Evolutionary conservation across 1,284 basidiomycete species (phyloP), one percentile per base, ranked within the genome.

Genomic region (Ganoderma sp.): DNA sequence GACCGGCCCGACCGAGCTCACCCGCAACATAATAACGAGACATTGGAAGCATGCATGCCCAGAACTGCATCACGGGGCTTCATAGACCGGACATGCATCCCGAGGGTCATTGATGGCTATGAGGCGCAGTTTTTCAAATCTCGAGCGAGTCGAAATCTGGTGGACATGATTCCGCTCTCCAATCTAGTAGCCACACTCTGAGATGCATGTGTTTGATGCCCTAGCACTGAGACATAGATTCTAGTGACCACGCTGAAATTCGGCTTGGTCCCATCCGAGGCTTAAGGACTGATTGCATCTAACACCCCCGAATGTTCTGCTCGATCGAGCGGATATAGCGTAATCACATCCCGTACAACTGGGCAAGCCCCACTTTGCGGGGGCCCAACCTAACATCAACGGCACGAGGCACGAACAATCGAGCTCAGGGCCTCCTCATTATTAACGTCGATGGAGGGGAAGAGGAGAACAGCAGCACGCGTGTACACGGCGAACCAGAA

Each of bases 401-500:
- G 17, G 52, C 52, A 54, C 28, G 52, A 56, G 52, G 52, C 17
- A 56, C 52, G 52, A 56, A 56, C 28, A 56, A 19, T 32, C 52
- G 52, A 28, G 28, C n/a, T 34, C 28, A 22, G 28, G n/a, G 7
- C 52, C 28, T 28, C 52, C 52, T 32, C 32, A 32, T 32, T 32
- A 32, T 32, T 39, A 10, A 39, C 10, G 6, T 39, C 7, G 17
- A 56, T 34, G 52, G 19, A 34, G 2, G 32, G 14, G 28, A 34
- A 10, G 28, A 28, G 19, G 15, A 37, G 17, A 17, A 57, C 17
- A 7, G 32, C 32, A 32, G 32, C 32, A 32, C 5, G 56, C 28
- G 15, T 37, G 17, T 19, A 25, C 17, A 57, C 14, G 10, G 56
- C 34, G 14, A n/a, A 37, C 28, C 25, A 17, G 56, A 57, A 34